phyloP scores from a whole-genome alignment of 75 land plant genomes.

The Cupressus sempervirens region DNA sequence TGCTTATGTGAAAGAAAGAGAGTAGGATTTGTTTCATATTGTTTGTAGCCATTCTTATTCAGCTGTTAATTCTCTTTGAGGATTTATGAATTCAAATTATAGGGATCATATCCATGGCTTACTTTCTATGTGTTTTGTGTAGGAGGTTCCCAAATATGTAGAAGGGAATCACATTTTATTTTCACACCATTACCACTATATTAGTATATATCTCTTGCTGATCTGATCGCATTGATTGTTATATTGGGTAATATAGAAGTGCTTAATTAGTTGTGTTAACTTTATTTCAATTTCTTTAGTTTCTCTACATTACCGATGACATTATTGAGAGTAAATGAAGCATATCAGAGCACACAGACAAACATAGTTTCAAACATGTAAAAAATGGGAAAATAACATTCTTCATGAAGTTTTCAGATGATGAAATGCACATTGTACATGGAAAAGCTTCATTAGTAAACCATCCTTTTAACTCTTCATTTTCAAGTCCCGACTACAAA shows the following conservation, averaged over 20 bases:
- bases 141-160: not conserved
- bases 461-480: too few relatives aligned
- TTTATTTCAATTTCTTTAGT: too few relatives aligned
- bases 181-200: not conserved
- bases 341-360: too few relatives aligned
- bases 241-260: not conserved
- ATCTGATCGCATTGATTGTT: not conserved
- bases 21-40: not conserved
- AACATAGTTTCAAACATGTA: too few relatives aligned
- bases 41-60: not conserved
- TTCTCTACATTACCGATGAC: too few relatives aligned
- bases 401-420: too few relatives aligned
- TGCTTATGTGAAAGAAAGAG: too few relatives aligned
- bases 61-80: not conserved
- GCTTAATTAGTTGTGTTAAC: not conserved
- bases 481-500: too few relatives aligned
- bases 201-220: not conserved
- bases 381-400: too few relatives aligned
- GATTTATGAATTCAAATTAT: not conserved
- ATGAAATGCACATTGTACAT: too few relatives aligned
- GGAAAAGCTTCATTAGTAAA: too few relatives aligned
- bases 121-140: not conserved
- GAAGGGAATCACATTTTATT: not conserved
- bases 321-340: too few relatives aligned
- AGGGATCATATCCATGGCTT: not conserved